Percentiles rank a stretch among this genome's conserved stretches.
Conservation (phyloP, 2,329 filamentous ascomycete species). For the Fusarium sp. region DNA sequence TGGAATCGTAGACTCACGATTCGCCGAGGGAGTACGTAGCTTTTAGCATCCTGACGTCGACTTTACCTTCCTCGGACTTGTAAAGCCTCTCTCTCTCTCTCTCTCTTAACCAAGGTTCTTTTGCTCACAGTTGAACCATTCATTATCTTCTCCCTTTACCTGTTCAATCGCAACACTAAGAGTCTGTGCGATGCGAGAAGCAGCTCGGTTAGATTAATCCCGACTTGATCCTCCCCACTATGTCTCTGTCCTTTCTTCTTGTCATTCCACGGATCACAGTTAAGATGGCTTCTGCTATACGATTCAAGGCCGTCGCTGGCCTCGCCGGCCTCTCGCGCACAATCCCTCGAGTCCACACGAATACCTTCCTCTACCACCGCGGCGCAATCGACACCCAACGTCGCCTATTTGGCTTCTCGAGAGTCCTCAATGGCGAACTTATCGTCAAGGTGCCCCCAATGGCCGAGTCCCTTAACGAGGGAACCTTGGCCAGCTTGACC, state of each 20-base stretch:
- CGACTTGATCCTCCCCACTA: slow-evolving; percentile 22
- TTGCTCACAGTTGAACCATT: not conserved
- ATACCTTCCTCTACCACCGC: slow-evolving; percentile 39
- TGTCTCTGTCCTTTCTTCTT: not conserved
- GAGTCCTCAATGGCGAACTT: slow-evolving; percentile 36
- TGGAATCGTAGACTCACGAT: not conserved
- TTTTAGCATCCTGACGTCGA: not conserved
- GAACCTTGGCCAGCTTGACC: slow-evolving; percentile 43
- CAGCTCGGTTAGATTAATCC: slow-evolving; percentile 39
- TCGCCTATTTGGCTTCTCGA: slow-evolving; percentile 39
- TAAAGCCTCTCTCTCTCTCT: not conserved
- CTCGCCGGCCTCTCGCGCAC: slow-evolving; percentile 37
- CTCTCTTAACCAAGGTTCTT: not conserved
- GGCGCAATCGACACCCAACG: slow-evolving; percentile 37
- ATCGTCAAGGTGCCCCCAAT: slow-evolving; percentile 48
- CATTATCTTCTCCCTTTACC: not conserved
- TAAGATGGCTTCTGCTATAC: slow-evolving; percentile 42
- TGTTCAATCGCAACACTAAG: not conserved
- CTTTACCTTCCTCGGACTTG: not conserved
- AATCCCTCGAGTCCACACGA: slow-evolving; percentile 27
- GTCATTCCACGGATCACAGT: slow-evolving; percentile 1
- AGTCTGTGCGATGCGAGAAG: slow-evolving; percentile 40
- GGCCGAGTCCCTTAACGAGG: slow-evolving; percentile 51
- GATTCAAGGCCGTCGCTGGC: slow-evolving; percentile 38
- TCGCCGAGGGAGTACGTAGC: not conserved